Evolutionary conservation across 805 yeast genomes (phyloP).

Genomic region (Vanderwaltozyma yarrowii): DNA sequence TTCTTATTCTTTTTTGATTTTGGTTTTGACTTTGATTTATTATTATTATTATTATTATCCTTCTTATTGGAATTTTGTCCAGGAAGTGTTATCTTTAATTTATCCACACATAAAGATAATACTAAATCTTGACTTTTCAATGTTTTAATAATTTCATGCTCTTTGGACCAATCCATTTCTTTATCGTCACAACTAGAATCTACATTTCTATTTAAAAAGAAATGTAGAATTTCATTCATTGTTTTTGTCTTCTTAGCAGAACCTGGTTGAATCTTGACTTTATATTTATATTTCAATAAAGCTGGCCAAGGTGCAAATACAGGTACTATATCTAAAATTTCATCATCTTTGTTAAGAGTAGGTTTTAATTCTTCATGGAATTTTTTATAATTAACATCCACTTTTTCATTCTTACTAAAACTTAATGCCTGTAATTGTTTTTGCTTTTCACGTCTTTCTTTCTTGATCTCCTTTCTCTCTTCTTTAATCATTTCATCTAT

Average conservation of each 20-base stretch:
- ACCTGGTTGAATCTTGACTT: constrained; percentile 73
- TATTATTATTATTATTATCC: constrained; percentile 17
- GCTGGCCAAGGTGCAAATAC: constrained; percentile 92
- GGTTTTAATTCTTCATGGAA: constrained; percentile 32
- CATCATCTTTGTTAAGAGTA: constrained; percentile 34
- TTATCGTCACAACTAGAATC: constrained; percentile 35
- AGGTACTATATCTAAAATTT: constrained; percentile 57
- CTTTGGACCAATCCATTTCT: constrained; percentile 61
- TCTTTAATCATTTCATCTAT: constrained; percentile 28
- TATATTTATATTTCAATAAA: constrained; percentile 61
- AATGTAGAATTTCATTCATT: constrained; percentile 53
- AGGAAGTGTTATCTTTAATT: constrained; percentile 55
- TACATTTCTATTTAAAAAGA: constrained; percentile 43
- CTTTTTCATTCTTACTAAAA: constrained; percentile 31
- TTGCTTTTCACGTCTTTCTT: constrained; percentile 29
- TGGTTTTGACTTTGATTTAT: constrained; percentile 3
- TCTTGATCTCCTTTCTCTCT: constrained; percentile 28
- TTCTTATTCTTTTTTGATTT: constrained; percentile 4
- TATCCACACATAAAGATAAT: constrained; percentile 59
- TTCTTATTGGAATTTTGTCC: constrained; percentile 30
- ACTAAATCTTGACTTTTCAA: constrained; percentile 59
- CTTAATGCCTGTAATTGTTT: constrained; percentile 30
- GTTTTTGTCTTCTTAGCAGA: constrained; percentile 82
- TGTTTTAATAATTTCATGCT: constrained; percentile 44
- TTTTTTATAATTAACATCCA: constrained; percentile 35